Evolutionary conservation across 257 asterid species (phyloP).

Genomic region (Petunia secreta): DNA sequence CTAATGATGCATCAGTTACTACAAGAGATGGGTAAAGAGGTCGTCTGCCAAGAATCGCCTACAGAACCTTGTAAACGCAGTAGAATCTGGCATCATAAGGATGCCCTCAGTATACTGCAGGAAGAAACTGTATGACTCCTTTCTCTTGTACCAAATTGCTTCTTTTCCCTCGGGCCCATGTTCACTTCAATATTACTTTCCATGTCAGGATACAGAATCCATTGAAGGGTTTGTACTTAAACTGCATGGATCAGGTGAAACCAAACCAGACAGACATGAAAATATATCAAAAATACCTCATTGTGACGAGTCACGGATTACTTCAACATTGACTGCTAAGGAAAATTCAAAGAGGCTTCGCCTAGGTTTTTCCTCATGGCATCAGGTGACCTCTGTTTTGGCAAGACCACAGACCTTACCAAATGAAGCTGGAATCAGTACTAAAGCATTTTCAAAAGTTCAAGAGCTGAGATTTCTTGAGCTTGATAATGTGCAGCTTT

Average conservation of each 20-base stretch:
- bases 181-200: slow-evolving; percentile 11
- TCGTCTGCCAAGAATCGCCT: slow-evolving; percentile 22
- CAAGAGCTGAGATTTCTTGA: slow-evolving; percentile 22
- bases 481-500: slow-evolving; percentile 24
- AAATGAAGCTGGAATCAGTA: slow-evolving; percentile 19
- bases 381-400: neutral
- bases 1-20: slow-evolving; percentile 31
- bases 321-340: slow-evolving; percentile 4
- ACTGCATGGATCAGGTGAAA: slow-evolving; percentile 4
- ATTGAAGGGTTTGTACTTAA: slow-evolving; percentile 27
- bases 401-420: neutral
- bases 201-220: slow-evolving; percentile 26
- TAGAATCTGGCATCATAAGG: slow-evolving; percentile 30
- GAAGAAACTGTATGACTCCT: slow-evolving; percentile 23
- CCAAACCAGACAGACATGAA: slow-evolving; percentile 16
- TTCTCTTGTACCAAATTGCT: neutral
- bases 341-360: slow-evolving; percentile 19
- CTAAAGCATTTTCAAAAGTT: slow-evolving; percentile 25
- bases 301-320: neutral
- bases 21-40: slow-evolving; percentile 27
- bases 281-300: slow-evolving; percentile 16
- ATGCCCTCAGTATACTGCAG: slow-evolving; percentile 20
- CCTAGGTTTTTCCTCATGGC: slow-evolving; percentile 1
- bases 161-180: neutral
- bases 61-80: slow-evolving; percentile 24